Evolutionary conservation across 108 stramenopile species (phyloP), one percentile per base, ranked within the genome.

Genomic region (Cyclotella choctawhatcheeana): DNA sequence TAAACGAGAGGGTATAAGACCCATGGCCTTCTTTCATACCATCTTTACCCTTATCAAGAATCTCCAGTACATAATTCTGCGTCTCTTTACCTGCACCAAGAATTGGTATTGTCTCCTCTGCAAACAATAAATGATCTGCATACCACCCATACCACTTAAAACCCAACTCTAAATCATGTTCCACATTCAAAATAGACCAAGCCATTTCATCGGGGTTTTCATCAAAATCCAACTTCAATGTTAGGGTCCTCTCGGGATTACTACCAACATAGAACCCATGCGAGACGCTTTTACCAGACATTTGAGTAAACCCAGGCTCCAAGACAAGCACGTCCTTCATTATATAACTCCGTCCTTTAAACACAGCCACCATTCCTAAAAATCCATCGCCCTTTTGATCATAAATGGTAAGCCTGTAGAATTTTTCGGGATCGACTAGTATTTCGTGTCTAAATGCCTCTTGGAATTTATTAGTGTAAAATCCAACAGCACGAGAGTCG

Each of bases 201-300:
- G 72, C 51, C 12, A 73, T 25, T 50, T 73, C 68, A 4, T 44
- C 68, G 3, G 73, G 73, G 21, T 58, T 25, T 43, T 29, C 44
- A 37, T 74, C 73, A 58, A 74, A 74, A n/a, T 45, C 48, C 27
- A 74, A 31, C 17, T 74, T 61, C n/a, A 74, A 18, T 8, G 73
- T 65, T 14, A 74, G 64, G 12, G 18, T 52, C 5, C 37, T 55
- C 20, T 60, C 27, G 13, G 73, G 73, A 31, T 58, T 55, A 58
- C 40, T 53, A 17, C 73, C 73, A 54, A 66, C 73, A n/a, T 74
- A 74, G 26, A 74, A 74, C 8, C 73, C 64, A 65, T 74, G 73
- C 10, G 20, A 14, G 29, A 74, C 64, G 24, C 33, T 37, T 29
- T 18, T 34, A 16, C 64, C 33, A 1, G 73, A 64, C 32, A 58